Percentiles rank a stretch among this genome's conserved stretches.
phyloP scores from a whole-genome alignment of 345 rosid species.

The Capsella bursapastoris region DNA sequence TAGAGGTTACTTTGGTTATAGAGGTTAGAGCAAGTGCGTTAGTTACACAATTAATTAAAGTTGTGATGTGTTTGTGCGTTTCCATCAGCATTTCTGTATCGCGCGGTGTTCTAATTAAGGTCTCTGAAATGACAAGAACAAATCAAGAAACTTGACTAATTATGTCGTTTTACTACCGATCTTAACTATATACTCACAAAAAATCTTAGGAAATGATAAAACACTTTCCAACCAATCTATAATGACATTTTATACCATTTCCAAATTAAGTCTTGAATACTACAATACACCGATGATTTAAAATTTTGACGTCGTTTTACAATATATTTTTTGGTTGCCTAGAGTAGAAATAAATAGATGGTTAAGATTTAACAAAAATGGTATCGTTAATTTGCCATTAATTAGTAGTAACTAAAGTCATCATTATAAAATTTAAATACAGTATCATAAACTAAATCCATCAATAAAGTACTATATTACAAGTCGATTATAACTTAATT shows the following conservation, averaged over 20 bases:
- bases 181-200: not conserved
- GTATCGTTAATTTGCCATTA: not conserved
- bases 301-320: not conserved
- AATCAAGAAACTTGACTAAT: conserved; percentile 6
- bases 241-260: not conserved
- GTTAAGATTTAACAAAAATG: not conserved
- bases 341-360: not conserved
- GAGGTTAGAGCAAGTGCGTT: not conserved
- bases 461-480: not conserved
- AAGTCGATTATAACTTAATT: not conserved
- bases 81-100: not conserved
- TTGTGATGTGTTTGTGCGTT: conserved; percentile 13
- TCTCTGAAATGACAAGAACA: conserved; percentile 15
- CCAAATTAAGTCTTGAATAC: not conserved
- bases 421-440: not conserved
- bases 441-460: not conserved
- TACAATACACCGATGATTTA: not conserved
- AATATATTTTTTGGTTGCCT: not conserved
- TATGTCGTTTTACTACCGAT: not conserved
- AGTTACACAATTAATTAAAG: not conserved
- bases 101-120: not conserved
- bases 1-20: not conserved
- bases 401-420: not conserved
- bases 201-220: not conserved
- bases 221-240: not conserved